Evolutionary conservation across 2,329 filamentous ascomycete species (phyloP).

Genomic region (Aspergillus tamarii): DNA sequence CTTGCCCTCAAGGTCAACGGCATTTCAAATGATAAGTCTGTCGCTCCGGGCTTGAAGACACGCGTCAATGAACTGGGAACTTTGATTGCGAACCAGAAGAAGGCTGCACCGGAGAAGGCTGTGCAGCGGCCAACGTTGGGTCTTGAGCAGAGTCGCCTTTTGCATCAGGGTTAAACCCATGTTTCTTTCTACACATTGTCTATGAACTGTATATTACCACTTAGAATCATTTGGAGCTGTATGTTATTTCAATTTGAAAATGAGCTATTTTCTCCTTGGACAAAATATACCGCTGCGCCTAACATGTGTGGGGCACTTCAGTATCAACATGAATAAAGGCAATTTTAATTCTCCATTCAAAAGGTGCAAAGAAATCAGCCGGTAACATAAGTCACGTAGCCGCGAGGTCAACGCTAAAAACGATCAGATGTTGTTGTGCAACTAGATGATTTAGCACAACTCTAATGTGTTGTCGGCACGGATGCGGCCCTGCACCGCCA

Average conservation of each 20-base stretch:
- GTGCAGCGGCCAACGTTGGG: constrained; percentile 25
- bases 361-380: background rate
- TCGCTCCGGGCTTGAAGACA: constrained; percentile 29
- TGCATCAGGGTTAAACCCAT: constrained; percentile 17
- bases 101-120: constrained; percentile 22
- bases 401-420: constrained; percentile 1
- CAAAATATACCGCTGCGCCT: constrained; percentile 1
- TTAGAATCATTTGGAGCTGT: constrained; percentile 21
- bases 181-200: constrained; percentile 3
- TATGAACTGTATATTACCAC: constrained; percentile 30
- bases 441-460: constrained; percentile 31
- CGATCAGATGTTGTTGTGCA: background rate
- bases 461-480: constrained; percentile 74
- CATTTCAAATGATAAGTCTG: constrained; percentile 27
- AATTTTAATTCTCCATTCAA: background rate
- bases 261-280: constrained; percentile 18
- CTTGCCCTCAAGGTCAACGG: constrained; percentile 40
- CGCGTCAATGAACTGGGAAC: constrained; percentile 52
- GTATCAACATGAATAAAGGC: background rate
- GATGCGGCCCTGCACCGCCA: constrained; percentile 68
- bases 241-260: constrained; percentile 27
- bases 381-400: background rate
- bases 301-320: background rate
- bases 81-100: constrained; percentile 47
- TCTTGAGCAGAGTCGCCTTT: constrained; percentile 21